phyloP scores from a whole-genome alignment of 257 asterid species.

The Ballota nigra region DNA sequence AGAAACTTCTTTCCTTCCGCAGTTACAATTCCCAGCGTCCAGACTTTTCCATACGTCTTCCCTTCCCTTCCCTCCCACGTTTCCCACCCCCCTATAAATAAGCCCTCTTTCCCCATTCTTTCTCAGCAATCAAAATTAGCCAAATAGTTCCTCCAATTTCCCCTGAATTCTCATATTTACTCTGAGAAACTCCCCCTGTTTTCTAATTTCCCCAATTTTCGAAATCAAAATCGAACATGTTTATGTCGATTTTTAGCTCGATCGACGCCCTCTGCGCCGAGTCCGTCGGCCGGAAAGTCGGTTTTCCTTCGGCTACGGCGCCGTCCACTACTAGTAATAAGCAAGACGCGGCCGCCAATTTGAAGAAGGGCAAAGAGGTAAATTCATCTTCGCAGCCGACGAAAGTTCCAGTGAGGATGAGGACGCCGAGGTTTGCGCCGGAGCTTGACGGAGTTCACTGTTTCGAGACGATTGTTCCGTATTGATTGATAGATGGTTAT shows the following conservation, averaged over 20 bases:
- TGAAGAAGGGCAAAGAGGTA: constrained; percentile 21
- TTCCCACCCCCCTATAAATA: not conserved
- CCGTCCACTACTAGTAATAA: not conserved
- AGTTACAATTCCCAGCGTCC: not conserved
- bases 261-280: constrained; percentile 53
- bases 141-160: not conserved
- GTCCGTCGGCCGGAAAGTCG: constrained; percentile 33
- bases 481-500: not conserved
- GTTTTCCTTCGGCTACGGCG: constrained; percentile 13
- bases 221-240: constrained; percentile 12
- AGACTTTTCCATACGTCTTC: not conserved
- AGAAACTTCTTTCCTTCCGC: not conserved
- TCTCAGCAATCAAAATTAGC: not conserved
- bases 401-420: constrained; percentile 7
- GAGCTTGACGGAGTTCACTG: constrained; percentile 50
- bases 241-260: constrained; percentile 50
- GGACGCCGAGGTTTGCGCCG: constrained; percentile 36
- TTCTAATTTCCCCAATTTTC: not conserved
- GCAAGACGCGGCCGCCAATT: not conserved
- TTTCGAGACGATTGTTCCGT: constrained; percentile 39
- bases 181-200: not conserved
- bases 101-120: not conserved
- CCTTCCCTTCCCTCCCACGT: too few relatives aligned
- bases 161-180: not conserved
- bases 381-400: not conserved